Evolutionary conservation across 805 yeast genomes (phyloP).

Genomic region (Spathaspora boniae): DNA sequence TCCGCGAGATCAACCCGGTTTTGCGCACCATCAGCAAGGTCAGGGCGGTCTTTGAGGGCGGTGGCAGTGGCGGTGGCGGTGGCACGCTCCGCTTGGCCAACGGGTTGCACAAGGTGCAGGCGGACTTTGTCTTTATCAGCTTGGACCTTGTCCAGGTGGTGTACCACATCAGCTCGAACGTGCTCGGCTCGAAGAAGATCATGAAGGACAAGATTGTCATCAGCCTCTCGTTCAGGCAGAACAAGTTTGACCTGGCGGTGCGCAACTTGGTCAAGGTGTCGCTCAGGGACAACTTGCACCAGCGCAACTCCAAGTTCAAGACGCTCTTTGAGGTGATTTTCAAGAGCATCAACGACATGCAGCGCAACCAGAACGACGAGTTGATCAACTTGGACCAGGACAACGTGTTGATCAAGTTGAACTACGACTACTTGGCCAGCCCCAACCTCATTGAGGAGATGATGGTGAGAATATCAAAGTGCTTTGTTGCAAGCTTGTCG

Average conservation of each 20-base stretch:
- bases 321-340: conserved; percentile 35
- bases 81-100: conserved; percentile 22
- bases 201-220: conserved; percentile 31
- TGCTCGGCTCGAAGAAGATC: conserved; percentile 29
- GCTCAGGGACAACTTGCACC: conserved; percentile 33
- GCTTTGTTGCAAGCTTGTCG: conserved; percentile 20
- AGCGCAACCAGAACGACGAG: conserved; percentile 11
- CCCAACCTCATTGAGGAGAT: conserved; percentile 23
- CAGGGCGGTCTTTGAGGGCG: conserved; percentile 11
- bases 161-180: conserved; percentile 25
- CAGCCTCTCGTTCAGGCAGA: conserved; percentile 23
- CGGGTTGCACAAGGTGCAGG: conserved; percentile 27
- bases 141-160: conserved; percentile 31
- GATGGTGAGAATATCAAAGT: conserved; percentile 28
- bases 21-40: conserved; percentile 21
- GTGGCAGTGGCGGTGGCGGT: conserved; percentile 8
- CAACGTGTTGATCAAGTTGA: conserved; percentile 25
- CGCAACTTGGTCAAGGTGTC: conserved; percentile 25
- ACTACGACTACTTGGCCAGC: conserved; percentile 36
- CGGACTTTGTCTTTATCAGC: conserved; percentile 29
- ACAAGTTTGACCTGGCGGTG: conserved; percentile 25
- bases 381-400: conserved; percentile 5
- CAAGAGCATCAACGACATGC: conserved; percentile 20
- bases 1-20: conserved; percentile 30
- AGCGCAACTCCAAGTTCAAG: conserved; percentile 34